Percentiles rank a stretch among this genome's conserved stretches.
Evolutionary conservation across 2,329 filamentous ascomycete genomes (phyloP).

Genomic region (Trichoderma pleuroti): DNA sequence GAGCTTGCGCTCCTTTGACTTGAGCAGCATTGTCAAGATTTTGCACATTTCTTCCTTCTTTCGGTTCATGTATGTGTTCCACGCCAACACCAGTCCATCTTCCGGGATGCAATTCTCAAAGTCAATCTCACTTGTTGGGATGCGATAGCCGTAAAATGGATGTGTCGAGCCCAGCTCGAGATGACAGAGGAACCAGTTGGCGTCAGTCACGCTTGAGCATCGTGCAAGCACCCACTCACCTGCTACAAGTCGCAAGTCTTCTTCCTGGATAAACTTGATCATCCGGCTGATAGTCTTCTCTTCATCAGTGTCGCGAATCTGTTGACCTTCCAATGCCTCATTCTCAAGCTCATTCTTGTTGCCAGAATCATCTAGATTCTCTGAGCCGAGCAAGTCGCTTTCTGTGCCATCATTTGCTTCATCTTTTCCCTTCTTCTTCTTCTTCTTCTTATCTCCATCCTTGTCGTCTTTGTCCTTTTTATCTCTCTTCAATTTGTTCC

Average conservation of each 20-base stretch:
- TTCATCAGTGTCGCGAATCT: not conserved
- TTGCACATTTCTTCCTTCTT: slow-evolving; percentile 21
- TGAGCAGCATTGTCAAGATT: not conserved
- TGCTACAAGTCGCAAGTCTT: slow-evolving; percentile 12
- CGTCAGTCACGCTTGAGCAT: slow-evolving; percentile 10
- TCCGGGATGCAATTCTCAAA: slow-evolving; percentile 7
- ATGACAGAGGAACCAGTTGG: slow-evolving; percentile 20
- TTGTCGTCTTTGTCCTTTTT: not conserved
- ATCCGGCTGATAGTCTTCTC: slow-evolving; percentile 11
- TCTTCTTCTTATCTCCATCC: not conserved
- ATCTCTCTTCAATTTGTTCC: not conserved
- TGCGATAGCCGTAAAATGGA: slow-evolving; percentile 18
- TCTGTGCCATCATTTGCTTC: not conserved
- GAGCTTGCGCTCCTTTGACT: slow-evolving; percentile 10
- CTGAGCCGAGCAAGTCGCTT: not conserved
- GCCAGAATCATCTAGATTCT: not conserved
- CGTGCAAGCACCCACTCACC: slow-evolving; percentile 20
- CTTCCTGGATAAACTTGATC: slow-evolving; percentile 19
- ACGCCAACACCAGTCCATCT: slow-evolving; percentile 5
- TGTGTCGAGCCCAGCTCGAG: slow-evolving; percentile 18
- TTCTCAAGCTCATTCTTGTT: not conserved
- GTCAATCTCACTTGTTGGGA: slow-evolving; percentile 18
- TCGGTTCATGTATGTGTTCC: slow-evolving; percentile 19
- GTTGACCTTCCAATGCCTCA: not conserved
- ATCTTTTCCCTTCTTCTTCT: slow-evolving; percentile 3